Evolutionary conservation across 345 rosid genomes (phyloP).

Genomic region (Microthlaspi erraticum): DNA sequence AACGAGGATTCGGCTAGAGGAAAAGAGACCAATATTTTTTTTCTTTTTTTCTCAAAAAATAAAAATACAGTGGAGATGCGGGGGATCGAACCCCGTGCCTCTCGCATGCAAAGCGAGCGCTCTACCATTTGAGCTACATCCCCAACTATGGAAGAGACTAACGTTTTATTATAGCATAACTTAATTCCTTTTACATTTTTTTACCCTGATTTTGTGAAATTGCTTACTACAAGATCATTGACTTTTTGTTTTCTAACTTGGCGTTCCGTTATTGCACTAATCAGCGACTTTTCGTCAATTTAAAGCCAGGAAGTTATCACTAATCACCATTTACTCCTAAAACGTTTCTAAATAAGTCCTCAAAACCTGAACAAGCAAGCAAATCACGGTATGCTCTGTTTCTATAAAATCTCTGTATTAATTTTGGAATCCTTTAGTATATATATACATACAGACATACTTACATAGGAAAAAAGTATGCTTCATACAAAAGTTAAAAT

Average conservation of each 20-base stretch:
- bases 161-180: background rate
- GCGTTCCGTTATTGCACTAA: slow-evolving; percentile 17
- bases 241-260: slow-evolving; percentile 16
- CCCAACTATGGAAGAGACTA: background rate
- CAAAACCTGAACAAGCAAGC: slow-evolving; percentile 11
- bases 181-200: background rate
- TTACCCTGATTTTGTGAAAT: background rate
- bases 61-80: slow-evolving; percentile 63
- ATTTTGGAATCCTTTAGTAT: slow-evolving; percentile 12
- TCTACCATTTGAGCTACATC: slow-evolving; percentile 77
- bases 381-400: slow-evolving; percentile 26
- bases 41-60: too few species aligned
- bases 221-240: slow-evolving; percentile 18
- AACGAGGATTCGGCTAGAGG: too few species aligned
- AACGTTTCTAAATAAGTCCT: slow-evolving; percentile 5
- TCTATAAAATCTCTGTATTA: slow-evolving; percentile 22
- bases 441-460: slow-evolving; percentile 21
- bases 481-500: slow-evolving; percentile 11
- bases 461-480: slow-evolving; percentile 1
- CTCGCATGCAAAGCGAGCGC: slow-evolving; percentile 98
- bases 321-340: background rate
- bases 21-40: too few species aligned
- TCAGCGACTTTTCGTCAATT: background rate
- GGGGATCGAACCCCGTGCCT: slow-evolving; percentile 92
- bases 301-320: background rate